Conservation (phyloP, 179 eudicot species). For the Drosera spatulata region DNA sequence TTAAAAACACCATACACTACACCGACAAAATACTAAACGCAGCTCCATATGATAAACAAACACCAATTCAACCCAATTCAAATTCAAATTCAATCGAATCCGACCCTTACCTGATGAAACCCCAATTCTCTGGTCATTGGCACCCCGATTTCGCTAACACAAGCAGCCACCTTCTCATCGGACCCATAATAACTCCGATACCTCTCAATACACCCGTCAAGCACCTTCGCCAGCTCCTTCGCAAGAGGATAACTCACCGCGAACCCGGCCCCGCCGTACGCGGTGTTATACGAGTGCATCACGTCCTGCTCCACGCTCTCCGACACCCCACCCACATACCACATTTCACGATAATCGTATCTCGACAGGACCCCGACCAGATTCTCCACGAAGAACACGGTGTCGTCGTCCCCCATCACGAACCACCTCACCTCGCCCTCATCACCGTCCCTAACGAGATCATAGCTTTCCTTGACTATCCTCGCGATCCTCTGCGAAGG, state of each 20-base stretch:
- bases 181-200: conserved; percentile 66
- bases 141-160: conserved; percentile 74
- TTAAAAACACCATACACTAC: too few species aligned
- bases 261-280: conserved; percentile 87
- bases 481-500: conserved; percentile 74
- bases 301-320: conserved; percentile 86
- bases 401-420: conserved; percentile 97
- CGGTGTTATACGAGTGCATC: conserved; percentile 71
- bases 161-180: conserved; percentile 82
- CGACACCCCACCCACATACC: conserved; percentile 55
- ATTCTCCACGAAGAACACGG: conserved; percentile 70
- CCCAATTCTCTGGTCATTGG: conserved; percentile 60
- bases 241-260: conserved; percentile 77
- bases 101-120: conserved; percentile 72
- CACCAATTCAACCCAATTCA: not conserved
- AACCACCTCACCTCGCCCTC: conserved; percentile 59
- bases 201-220: conserved; percentile 69
- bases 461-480: conserved; percentile 42
- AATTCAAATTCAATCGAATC: not conserved
- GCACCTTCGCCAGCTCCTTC: conserved; percentile 21
- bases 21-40: not conserved
- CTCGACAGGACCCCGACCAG: conserved; percentile 44
- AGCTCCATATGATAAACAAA: not conserved
- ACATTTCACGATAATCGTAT: conserved; percentile 66
- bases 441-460: too few species aligned